Conservation (phyloP, 257 asterid species). For the Buddleja alternifolia region DNA sequence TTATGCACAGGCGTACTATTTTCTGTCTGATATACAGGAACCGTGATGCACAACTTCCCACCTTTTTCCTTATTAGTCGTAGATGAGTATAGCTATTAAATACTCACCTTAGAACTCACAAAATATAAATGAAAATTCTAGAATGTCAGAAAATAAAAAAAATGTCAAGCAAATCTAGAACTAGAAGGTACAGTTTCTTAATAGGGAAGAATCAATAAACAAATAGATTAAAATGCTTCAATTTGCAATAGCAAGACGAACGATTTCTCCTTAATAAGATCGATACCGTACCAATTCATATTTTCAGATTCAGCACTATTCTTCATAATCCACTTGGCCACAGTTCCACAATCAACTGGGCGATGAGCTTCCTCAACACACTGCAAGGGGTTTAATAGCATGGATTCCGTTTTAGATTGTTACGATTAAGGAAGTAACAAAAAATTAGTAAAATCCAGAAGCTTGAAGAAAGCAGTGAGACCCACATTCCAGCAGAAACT, state of each 20-base stretch:
- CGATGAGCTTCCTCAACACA: constrained; percentile 67
- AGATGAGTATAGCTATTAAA: too few relatives aligned
- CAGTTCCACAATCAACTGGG: constrained; percentile 58
- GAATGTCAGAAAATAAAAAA: too few relatives aligned
- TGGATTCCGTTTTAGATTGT: constrained; percentile 12
- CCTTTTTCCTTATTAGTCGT: too few relatives aligned
- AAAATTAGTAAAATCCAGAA: background rate
- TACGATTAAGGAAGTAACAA: constrained; percentile 14
- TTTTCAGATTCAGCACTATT: constrained; percentile 65
- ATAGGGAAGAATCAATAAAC: too few relatives aligned
- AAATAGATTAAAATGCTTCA: background rate
- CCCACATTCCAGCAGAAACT: constrained; percentile 97
- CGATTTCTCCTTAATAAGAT: background rate
- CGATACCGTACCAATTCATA: constrained; percentile 50
- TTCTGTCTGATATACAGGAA: too few relatives aligned
- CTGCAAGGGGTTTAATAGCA: constrained; percentile 31
- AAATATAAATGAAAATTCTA: too few relatives aligned
- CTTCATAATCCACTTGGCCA: constrained; percentile 59
- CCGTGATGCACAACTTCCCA: too few relatives aligned
- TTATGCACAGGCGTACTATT: too few relatives aligned
- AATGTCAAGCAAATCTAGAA: too few relatives aligned
- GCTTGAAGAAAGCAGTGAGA: constrained; percentile 22
- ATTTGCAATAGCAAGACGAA: background rate
- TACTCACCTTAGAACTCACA: too few relatives aligned
- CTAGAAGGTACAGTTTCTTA: too few relatives aligned